Percentiles rank a stretch among this genome's conserved stretches.
phyloP scores from a whole-genome alignment of 441 rosid species.

The Hura crepitans region DNA sequence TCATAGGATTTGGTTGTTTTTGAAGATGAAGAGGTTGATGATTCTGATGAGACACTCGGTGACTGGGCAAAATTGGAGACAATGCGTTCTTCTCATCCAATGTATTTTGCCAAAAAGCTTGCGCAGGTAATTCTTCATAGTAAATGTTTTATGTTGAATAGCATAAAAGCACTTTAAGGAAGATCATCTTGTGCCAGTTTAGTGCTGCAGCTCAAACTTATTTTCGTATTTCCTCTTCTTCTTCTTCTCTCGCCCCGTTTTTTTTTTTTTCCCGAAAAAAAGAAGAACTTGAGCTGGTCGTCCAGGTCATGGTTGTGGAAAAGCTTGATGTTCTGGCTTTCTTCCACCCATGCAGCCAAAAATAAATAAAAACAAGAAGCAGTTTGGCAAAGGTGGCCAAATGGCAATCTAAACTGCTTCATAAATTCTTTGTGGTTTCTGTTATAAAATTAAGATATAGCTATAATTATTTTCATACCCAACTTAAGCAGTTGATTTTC shows the following conservation, averaged over 20 bases:
- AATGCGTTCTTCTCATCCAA: constrained; percentile 88
- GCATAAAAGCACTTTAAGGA: constrained; percentile 3
- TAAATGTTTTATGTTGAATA: constrained; percentile 8
- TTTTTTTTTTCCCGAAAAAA: not conserved
- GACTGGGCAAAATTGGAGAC: constrained; percentile 95
- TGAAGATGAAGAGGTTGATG: constrained; percentile 52
- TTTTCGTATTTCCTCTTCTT: not conserved
- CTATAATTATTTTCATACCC: not conserved
- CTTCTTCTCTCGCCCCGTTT: not conserved
- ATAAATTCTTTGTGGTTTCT: not conserved
- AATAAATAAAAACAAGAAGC: not conserved
- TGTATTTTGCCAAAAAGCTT: constrained; percentile 81
- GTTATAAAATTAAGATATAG: not conserved
- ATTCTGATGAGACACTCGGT: constrained; percentile 59
- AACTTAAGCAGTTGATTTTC: constrained; percentile 1
- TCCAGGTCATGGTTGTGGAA: not conserved
- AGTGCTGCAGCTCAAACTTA: not conserved
- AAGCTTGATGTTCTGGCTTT: not conserved
- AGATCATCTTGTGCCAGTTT: constrained; percentile 13
- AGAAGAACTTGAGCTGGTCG: not conserved
- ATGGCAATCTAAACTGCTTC: not conserved
- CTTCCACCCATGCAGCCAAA: not conserved
- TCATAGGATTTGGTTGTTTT: constrained; percentile 71
- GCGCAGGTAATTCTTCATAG: constrained; percentile 47
- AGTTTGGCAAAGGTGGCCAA: not conserved